Conservation (phyloP, 2,329 filamentous ascomycete genomes). For the Epichloe elymi region DNA sequence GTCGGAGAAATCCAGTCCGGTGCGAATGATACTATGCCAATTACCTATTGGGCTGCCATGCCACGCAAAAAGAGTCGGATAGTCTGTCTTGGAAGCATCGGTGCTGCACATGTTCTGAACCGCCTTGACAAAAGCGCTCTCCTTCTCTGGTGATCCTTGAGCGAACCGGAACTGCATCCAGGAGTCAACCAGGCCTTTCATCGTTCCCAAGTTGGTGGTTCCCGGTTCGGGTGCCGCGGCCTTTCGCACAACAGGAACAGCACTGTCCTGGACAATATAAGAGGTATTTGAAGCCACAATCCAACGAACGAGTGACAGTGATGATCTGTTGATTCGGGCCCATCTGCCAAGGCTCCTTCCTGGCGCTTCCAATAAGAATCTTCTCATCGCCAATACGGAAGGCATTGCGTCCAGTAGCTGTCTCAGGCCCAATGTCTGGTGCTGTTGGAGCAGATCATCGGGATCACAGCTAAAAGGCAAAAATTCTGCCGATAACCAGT, state of each 20-base stretch:
- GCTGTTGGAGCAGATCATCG: constrained; percentile 7
- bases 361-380: constrained; percentile 28
- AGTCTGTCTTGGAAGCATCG: constrained; percentile 18
- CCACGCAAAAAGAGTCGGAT: constrained; percentile 73
- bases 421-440: constrained; percentile 17
- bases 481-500: constrained; percentile 10
- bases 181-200: background rate
- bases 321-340: constrained; percentile 48
- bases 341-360: constrained; percentile 28
- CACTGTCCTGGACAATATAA: constrained; percentile 60
- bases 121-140: constrained; percentile 56
- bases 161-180: constrained; percentile 79
- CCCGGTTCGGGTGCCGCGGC: too few relatives aligned
- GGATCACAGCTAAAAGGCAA: constrained; percentile 15
- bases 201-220: background rate
- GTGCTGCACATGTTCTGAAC: constrained; percentile 31
- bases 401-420: constrained; percentile 47
- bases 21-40: constrained; percentile 83
- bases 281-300: constrained; percentile 83
- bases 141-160: constrained; percentile 80
- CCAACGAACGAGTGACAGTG: constrained; percentile 64
- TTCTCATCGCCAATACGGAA: constrained; percentile 42
- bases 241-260: background rate
- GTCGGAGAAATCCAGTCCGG: constrained; percentile 61
- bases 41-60: constrained; percentile 67